Evolutionary conservation across 139 green algal genomes (phyloP), one percentile per base, ranked within the genome.

Genomic region (Mychonastes homosphaera): DNA sequence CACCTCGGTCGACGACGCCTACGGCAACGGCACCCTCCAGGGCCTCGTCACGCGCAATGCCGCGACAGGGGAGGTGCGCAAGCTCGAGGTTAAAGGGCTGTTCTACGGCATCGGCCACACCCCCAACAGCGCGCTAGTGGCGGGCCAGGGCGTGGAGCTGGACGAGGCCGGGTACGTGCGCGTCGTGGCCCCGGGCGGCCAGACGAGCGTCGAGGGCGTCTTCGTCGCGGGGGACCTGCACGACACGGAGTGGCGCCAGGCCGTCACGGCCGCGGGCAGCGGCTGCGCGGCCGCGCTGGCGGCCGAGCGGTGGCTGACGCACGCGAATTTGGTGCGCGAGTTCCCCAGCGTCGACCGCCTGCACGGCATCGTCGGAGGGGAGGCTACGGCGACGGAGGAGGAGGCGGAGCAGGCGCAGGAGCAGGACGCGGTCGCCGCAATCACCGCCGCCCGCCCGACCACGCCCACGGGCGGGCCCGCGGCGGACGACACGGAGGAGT

Each of bases 31-130:
- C 15, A 54, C 73, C 39, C 63, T 94, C 63, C 15, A 46, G 26
- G 55, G 55, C 16, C 55, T 62, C 39, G 19, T 41, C 8, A 26
- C 32, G 26, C 27, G 40, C 18, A 28, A 62, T 27, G 44, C 6
- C 12, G 16, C 27, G 7, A 53, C 70, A 80, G 83, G 82, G 10
- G 81, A 83, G 65, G 75, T 73, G 66, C 24, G 50, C 9, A 60
- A 81, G 4, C 63, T 95, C 56, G 32, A 51, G 3, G 86, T 97
- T 45, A 56, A 63, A 8, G 92, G 92, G 18, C 62, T 98, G 55
- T 98, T 98, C 59, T 98, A 98, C 67, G 92, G 92, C 59, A 98
- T 98, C 58, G 92, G 92, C 21, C 92, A 98, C 72, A 77, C 74
- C 38, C 92, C 92, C 50, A 98, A 98, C 85, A 95, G 72, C 67